Evolutionary conservation across 768 basidiomycete species (phyloP), one percentile per base, ranked within the genome.

Genomic region (Amanita muscaria): DNA sequence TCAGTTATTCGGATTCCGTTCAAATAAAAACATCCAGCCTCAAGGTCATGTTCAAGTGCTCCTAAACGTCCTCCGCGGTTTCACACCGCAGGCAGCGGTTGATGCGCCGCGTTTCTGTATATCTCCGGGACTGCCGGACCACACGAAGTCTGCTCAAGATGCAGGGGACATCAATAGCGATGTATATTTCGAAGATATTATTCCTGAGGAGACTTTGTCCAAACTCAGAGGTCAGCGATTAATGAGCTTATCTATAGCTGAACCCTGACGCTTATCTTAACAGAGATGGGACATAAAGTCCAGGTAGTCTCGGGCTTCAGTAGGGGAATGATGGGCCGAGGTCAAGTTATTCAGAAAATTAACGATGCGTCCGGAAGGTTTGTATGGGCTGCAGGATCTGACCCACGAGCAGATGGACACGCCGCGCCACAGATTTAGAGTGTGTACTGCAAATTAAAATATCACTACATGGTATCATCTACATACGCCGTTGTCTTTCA

Each of bases 91-190:
- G 64, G 79, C 88, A 3, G 88, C 92, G 11, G 76, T 99, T 29
- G 94, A 97, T 62, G 85, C 91, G 0, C 94, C 93, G 7, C 80
- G 94, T 11, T 96, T 98, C 67, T 98, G 93, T 59, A 97, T 98
- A 47, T 92, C 90, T 11, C 77, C 89, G 14, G 87, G 85, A 19
- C 73, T 72, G 45, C 84, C 88, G 1, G 80, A 84, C 49, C 68
- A 75, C 33, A 67, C 64, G 18, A 64, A 65, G 25, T 60, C 67
- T 23, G 62, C 66, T 7, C 69, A 68, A 7, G 60, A 64, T 19
- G 80, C 80, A 0, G 80, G 81, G 3, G 79, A 85, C 57, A 72
- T 79, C 32, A 88, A 88, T 56, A 84, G 86, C 51, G 83, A 86
- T 51, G 82, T 97, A 5, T 91, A 83, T 62, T 77, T 97, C 46